Evolutionary conservation across 192 early-diverging fungal species (phyloP), one percentile per base, ranked within the genome.

Genomic region (Chytriomyces sp.): DNA sequence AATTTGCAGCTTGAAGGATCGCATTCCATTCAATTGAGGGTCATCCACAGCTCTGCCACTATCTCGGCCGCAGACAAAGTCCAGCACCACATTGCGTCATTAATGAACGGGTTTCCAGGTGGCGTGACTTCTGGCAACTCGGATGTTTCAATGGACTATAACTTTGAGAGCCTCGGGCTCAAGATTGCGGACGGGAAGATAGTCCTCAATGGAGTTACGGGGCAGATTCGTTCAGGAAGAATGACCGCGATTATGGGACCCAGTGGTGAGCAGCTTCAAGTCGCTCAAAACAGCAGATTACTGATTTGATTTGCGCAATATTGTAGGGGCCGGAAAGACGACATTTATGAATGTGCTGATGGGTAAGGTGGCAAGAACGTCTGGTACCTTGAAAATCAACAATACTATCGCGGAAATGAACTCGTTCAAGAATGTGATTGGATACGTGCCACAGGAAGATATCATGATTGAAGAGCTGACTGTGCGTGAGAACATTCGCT

Each of bases 391-490:
- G 22, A 54, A 61, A 7, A 78, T 90, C 26, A 89, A 90, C 66
- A 86, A 86, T 22, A 63, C 63, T 33, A 61, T 70, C 6, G 88
- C 85, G 31, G 81, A 88, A n/a, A 73, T 90, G 14, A 78, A 77
- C 39, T 76, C 82, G 34, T 89, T 88, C 63, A 73, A 80, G 22
- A 90, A 89, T 61, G 64, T 90, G 28, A 86, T 89, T 59, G 89
- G 89, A 31, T 90, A 76, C 75, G 89, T 90, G 2, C 89, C 89
- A 0, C 89, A 90, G 70, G 89, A 90, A 57, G 89, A 90, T 64
- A 61, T 85, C 36, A 85, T 85, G 83, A 64, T 86, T 41, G 72
- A 86, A 5, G 89, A 90, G 58, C 64, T 90, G 7, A 90, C 89
- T 4, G 25, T 85, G 79, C 82, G 65, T 37, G 38, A 39, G 77